Evolutionary conservation across 2,329 filamentous ascomycete species (phyloP).

Genomic region (Calycina herbarum): DNA sequence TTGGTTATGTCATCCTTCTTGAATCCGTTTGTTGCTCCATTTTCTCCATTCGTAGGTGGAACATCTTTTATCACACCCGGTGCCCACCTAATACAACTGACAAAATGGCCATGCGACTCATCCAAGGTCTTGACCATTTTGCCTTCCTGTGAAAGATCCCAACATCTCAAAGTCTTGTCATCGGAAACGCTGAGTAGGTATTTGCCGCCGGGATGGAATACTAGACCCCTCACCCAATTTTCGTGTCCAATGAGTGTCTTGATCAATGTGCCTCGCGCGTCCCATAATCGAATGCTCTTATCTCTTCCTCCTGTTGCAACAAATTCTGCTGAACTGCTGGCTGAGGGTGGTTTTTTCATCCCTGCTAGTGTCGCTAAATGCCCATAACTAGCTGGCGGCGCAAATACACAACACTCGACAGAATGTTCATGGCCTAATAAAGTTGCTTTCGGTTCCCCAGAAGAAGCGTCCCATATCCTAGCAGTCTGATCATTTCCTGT

Average conservation of each 20-base stretch:
- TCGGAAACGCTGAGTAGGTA: conserved; percentile 84
- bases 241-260: conserved; percentile 86
- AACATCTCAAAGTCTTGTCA: conserved; percentile 90
- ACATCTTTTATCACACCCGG: conserved; percentile 69
- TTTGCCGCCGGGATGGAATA: conserved; percentile 90
- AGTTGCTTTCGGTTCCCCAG: conserved; percentile 72
- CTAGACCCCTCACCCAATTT: conserved; percentile 85
- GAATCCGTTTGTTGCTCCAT: conserved; percentile 50
- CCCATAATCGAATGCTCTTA: conserved; percentile 89
- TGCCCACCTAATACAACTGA: conserved; percentile 86
- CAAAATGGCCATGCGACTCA: conserved; percentile 79
- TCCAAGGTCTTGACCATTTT: conserved; percentile 82
- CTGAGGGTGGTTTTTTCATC: conserved; percentile 76
- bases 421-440: conserved; percentile 85
- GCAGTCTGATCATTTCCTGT: conserved; percentile 80
- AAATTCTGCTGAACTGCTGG: conserved; percentile 78
- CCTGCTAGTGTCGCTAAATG: conserved; percentile 77
- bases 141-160: conserved; percentile 88
- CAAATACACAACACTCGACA: conserved; percentile 83
- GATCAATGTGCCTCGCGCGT: conserved; percentile 78
- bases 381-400: conserved; percentile 75
- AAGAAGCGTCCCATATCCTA: conserved; percentile 80
- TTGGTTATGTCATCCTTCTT: conserved; percentile 48
- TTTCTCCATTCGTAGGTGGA: conserved; percentile 45
- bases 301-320: conserved; percentile 87